Evolutionary conservation across 768 basidiomycete genomes (phyloP).

Genomic region (Lyophyllum atratum): DNA sequence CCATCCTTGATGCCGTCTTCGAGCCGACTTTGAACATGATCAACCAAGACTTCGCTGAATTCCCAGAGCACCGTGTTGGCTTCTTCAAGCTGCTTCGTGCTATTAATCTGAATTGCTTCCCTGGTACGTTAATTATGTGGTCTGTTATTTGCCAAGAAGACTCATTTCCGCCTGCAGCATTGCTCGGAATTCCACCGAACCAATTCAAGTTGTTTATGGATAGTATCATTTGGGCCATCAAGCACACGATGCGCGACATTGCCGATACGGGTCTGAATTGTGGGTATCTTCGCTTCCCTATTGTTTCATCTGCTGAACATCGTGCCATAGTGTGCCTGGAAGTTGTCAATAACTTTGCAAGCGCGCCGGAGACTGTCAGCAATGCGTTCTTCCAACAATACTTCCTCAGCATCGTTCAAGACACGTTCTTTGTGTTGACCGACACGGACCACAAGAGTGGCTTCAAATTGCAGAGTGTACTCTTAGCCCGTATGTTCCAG

Average conservation of each 20-base stretch:
- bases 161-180: constrained; percentile 45
- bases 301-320: constrained; percentile 4
- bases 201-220: constrained; percentile 99
- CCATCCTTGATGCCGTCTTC: constrained; percentile 95
- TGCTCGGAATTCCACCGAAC: constrained; percentile 82
- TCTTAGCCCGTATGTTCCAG: constrained; percentile 94
- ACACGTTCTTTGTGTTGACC: constrained; percentile 96
- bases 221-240: constrained; percentile 99
- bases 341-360: constrained; percentile 93
- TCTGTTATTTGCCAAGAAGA: neutral
- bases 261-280: constrained; percentile 86
- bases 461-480: constrained; percentile 90
- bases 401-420: constrained; percentile 90
- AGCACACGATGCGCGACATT: constrained; percentile 98
- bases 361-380: constrained; percentile 70
- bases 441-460: constrained; percentile 99
- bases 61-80: constrained; percentile 94
- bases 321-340: constrained; percentile 76
- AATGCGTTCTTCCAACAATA: constrained; percentile 97
- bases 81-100: constrained; percentile 95
- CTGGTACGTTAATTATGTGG: constrained; percentile 50
- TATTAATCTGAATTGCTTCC: constrained; percentile 94
- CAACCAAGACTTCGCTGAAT: constrained; percentile 99
- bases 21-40: constrained; percentile 98
- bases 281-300: constrained; percentile 34